phyloP scores from a whole-genome alignment of 2,329 filamentous ascomycete species.

The Ceratocystis lukuohia region DNA sequence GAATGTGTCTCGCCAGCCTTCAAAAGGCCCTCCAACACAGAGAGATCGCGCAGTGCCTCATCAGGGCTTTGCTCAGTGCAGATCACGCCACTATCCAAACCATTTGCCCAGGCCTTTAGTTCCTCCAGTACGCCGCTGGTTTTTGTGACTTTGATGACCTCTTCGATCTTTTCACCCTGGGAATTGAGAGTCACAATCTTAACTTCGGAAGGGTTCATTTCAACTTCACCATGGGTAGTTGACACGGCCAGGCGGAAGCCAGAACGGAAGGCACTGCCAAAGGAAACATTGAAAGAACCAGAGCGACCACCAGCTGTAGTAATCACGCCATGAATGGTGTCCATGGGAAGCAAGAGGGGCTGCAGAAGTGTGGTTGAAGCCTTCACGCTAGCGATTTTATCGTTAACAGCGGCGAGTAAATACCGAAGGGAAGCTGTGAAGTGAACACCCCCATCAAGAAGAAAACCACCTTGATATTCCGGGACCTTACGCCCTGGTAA shows the following conservation, averaged over 20 bases:
- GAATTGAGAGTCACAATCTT: constrained; percentile 27
- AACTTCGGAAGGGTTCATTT: constrained; percentile 33
- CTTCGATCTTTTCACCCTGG: constrained; percentile 25
- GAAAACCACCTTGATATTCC: constrained; percentile 59
- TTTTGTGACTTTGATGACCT: constrained; percentile 23
- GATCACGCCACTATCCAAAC: constrained; percentile 34
- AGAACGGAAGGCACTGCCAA: constrained; percentile 40
- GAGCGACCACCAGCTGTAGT: constrained; percentile 40
- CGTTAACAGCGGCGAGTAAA: constrained; percentile 37
- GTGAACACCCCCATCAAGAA: constrained; percentile 66
- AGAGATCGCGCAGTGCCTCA: constrained; percentile 47
- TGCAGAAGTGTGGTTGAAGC: constrained; percentile 44
- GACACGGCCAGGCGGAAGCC: constrained; percentile 42
- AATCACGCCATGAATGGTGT: constrained; percentile 49
- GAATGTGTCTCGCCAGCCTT: constrained; percentile 17
- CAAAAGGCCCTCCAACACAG: constrained; percentile 35
- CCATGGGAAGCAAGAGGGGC: constrained; percentile 47
- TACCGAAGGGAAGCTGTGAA: constrained; percentile 49
- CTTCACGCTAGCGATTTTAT: constrained; percentile 33
- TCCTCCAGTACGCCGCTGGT: constrained; percentile 44
- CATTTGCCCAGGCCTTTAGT: constrained; percentile 46
- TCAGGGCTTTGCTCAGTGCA: constrained; percentile 42
- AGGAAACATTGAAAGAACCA: constrained; percentile 45
- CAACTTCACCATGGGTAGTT: constrained; percentile 44
- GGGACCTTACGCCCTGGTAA: constrained; percentile 49